Conservation (phyloP, 192 early-diverging fungal genomes). For the Coemansia biformis region DNA sequence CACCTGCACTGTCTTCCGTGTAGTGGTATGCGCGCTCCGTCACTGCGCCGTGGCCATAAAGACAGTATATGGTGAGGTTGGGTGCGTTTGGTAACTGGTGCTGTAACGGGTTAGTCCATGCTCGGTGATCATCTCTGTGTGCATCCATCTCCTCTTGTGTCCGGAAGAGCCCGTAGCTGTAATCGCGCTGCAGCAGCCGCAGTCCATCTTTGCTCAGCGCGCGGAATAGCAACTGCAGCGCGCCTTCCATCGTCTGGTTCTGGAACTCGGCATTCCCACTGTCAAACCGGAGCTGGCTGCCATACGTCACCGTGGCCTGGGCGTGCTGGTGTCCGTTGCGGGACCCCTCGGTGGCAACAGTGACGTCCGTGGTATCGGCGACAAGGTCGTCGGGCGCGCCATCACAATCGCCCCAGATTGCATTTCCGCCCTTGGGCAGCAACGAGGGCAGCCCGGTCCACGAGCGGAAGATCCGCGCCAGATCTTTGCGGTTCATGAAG, state of each 20-base stretch:
- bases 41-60: conserved; percentile 73
- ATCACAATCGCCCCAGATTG: conserved; percentile 65
- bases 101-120: conserved; percentile 78
- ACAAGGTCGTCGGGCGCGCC: conserved; percentile 68
- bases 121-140: conserved; percentile 54
- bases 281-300: conserved; percentile 54
- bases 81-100: conserved; percentile 66
- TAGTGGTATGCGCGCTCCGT: conserved; percentile 87
- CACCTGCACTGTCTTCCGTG: conserved; percentile 22
- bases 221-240: conserved; percentile 53
- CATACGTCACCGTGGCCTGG: conserved; percentile 46
- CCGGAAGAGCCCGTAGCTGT: conserved; percentile 62
- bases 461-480: conserved; percentile 69
- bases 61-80: conserved; percentile 70
- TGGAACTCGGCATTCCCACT: conserved; percentile 1
- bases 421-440: conserved; percentile 78
- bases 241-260: conserved; percentile 47
- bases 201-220: conserved; percentile 51
- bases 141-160: conserved; percentile 57
- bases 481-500: conserved; percentile 73
- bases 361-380: neutral
- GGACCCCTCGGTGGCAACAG: too few relatives aligned
- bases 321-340: too few relatives aligned
- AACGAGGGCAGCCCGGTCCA: conserved; percentile 76
- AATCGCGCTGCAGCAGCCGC: conserved; percentile 53